These are phyloP conservation scores for Malbranchea cinnamomea DNA, from an alignment of 2,329 filamentous ascomycete genomes.

Conservation along the genomic window DNA sequence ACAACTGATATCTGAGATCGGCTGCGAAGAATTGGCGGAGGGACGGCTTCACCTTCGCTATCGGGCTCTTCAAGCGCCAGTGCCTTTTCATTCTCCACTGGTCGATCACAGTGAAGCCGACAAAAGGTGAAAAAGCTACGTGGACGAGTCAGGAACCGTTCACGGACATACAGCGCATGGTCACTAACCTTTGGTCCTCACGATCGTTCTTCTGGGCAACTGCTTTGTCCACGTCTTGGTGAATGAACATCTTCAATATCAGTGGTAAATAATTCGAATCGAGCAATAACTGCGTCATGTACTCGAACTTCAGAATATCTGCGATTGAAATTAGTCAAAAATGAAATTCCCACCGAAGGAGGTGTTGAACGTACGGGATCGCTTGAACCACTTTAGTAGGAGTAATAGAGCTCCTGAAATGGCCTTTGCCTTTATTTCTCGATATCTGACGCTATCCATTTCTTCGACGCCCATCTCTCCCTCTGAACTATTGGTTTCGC, in stretches of 20 bases:
- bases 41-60: conserved; percentile 57
- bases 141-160: conserved; percentile 10
- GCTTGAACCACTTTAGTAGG: conserved; percentile 90
- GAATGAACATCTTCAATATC: conserved; percentile 81
- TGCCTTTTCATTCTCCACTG: conserved; percentile 22
- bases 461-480: conserved; percentile 46
- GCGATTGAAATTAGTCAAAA: conserved; percentile 1
- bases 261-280: conserved; percentile 92
- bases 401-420: conserved; percentile 78
- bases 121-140: conserved; percentile 82
- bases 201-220: conserved; percentile 76
- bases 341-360: neutral
- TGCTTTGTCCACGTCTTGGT: conserved; percentile 83
- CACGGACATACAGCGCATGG: neutral
- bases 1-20: conserved; percentile 25
- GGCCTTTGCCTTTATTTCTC: conserved; percentile 83
- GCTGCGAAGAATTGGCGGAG: conserved; percentile 61
- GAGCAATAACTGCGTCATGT: conserved; percentile 78
- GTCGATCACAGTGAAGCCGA: conserved; percentile 53
- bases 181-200: conserved; percentile 57
- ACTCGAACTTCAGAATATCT: conserved; percentile 94
- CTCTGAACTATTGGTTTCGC: conserved; percentile 8
- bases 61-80: conserved; percentile 15
- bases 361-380: conserved; percentile 64
- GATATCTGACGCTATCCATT: conserved; percentile 61